phyloP scores from a whole-genome alignment of 805 yeast genomes.

The Candida odintsovae region DNA sequence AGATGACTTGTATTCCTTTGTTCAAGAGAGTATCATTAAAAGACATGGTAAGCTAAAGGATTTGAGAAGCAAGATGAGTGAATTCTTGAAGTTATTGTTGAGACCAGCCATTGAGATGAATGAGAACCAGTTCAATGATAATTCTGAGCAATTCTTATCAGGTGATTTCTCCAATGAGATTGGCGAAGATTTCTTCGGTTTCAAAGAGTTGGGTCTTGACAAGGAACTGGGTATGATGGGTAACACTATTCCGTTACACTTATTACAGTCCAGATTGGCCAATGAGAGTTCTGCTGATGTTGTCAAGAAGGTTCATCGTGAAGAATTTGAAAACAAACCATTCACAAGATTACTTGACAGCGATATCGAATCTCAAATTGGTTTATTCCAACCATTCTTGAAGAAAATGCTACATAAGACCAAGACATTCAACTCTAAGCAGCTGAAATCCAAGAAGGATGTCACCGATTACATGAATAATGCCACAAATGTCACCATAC shows the following conservation, averaged over 20 bases:
- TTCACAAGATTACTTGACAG: slow-evolving; percentile 48
- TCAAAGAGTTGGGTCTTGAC: slow-evolving; percentile 88
- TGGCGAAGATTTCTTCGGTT: slow-evolving; percentile 98
- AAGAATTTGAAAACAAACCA: slow-evolving; percentile 55
- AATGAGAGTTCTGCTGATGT: slow-evolving; percentile 45
- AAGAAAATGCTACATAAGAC: slow-evolving; percentile 36
- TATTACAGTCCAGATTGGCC: slow-evolving; percentile 71
- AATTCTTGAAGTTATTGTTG: slow-evolving; percentile 70
- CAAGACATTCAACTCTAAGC: slow-evolving; percentile 36
- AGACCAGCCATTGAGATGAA: slow-evolving; percentile 72
- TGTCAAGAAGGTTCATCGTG: slow-evolving; percentile 47
- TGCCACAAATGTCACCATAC: slow-evolving; percentile 40
- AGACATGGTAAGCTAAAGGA: slow-evolving; percentile 68
- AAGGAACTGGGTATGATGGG: slow-evolving; percentile 83
- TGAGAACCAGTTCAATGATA: slow-evolving; percentile 79
- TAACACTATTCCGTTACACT: slow-evolving; percentile 82
- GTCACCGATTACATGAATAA: slow-evolving; percentile 24
- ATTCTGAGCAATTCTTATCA: slow-evolving; percentile 87
- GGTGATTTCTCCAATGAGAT: slow-evolving; percentile 93
- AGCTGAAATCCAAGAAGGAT: slow-evolving; percentile 21
- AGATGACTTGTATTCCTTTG: slow-evolving; percentile 66
- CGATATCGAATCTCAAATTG: slow-evolving; percentile 49
- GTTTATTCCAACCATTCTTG: slow-evolving; percentile 52
- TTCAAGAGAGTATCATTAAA: slow-evolving; percentile 64
- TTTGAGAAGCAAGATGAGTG: slow-evolving; percentile 57